Evolutionary conservation across 495 filamentous ascomycete genomes (phyloP).

Genomic region (Amorphotheca resinae): DNA sequence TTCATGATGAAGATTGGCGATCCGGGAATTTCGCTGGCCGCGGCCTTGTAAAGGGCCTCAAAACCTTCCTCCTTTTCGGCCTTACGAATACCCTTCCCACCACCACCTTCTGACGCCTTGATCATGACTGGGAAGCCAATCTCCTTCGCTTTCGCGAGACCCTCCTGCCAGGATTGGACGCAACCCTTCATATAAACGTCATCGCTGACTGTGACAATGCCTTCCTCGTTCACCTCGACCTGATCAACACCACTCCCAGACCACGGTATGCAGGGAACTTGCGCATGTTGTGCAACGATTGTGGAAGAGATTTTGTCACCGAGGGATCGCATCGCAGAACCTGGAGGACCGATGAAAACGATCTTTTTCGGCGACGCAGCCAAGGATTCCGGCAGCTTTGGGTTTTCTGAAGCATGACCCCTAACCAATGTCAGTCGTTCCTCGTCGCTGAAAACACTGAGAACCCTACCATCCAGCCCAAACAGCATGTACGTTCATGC

Average conservation of each 20-base stretch:
- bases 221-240: conserved; percentile 64
- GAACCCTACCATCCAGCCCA: conserved; percentile 88
- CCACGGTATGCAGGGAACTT: conserved; percentile 97
- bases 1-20: conserved; percentile 99
- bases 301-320: conserved; percentile 99
- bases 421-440: conserved; percentile 28
- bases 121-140: conserved; percentile 99
- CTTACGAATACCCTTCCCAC: conserved; percentile 98
- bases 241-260: conserved; percentile 82
- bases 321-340: conserved; percentile 95
- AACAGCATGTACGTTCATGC: conserved; percentile 94
- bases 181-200: conserved; percentile 85
- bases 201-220: conserved; percentile 85
- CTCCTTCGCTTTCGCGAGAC: conserved; percentile 68
- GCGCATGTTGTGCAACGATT: conserved; percentile 95
- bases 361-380: conserved; percentile 96
- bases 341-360: conserved; percentile 95
- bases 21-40: conserved; percentile 94
- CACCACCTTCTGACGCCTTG: conserved; percentile 98
- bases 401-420: conserved; percentile 99
- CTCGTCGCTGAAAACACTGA: not conserved
- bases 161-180: conserved; percentile 76
- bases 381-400: conserved; percentile 87
- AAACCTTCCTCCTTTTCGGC: conserved; percentile 81
- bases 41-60: conserved; percentile 75